Evolutionary conservation across 2,329 filamentous ascomycete genomes (phyloP).

Genomic region (Trichoderma afroharzianum): DNA sequence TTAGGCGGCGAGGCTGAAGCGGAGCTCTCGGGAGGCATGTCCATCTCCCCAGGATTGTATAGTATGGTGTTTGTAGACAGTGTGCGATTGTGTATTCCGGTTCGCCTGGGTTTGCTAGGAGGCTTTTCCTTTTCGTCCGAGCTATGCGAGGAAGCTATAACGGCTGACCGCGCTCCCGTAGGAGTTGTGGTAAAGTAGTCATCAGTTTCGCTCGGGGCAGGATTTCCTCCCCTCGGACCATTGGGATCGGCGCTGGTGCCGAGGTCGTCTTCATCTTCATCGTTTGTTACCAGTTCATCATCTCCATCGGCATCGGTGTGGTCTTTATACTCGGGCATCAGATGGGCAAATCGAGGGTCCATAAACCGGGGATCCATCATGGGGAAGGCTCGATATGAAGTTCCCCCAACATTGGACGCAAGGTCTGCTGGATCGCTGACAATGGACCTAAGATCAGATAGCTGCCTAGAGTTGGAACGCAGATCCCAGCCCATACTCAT

Average conservation of each 20-base stretch:
- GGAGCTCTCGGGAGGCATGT: conserved; percentile 35
- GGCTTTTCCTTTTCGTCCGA: conserved; percentile 31
- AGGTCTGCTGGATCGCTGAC: conserved; percentile 63
- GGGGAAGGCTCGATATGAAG: conserved; percentile 24
- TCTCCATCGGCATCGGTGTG: conserved; percentile 85
- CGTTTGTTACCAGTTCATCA: conserved; percentile 81
- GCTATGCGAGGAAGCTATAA: conserved; percentile 33
- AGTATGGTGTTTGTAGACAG: conserved; percentile 80
- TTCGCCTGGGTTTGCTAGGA: conserved; percentile 33
- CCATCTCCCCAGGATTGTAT: conserved; percentile 63
- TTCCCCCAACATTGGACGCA: conserved; percentile 51
- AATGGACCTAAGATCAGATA: conserved; percentile 56
- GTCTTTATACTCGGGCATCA: conserved; percentile 44
- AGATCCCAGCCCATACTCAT: conserved; percentile 51
- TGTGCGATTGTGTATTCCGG: conserved; percentile 63
- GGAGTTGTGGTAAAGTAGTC: conserved; percentile 56
- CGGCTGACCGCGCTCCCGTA: conserved; percentile 40
- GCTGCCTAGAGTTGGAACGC: conserved; percentile 44
- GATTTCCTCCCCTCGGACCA: conserved; percentile 30
- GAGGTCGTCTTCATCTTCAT: conserved; percentile 63
- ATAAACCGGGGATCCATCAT: conserved; percentile 19
- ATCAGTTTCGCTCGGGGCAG: conserved; percentile 32
- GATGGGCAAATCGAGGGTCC: conserved; percentile 20
- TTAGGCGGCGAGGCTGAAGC: conserved; percentile 43
- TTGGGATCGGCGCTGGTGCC: conserved; percentile 40